Conservation (phyloP, 352 stramenopile species). For the Thraustotheca clavata region DNA sequence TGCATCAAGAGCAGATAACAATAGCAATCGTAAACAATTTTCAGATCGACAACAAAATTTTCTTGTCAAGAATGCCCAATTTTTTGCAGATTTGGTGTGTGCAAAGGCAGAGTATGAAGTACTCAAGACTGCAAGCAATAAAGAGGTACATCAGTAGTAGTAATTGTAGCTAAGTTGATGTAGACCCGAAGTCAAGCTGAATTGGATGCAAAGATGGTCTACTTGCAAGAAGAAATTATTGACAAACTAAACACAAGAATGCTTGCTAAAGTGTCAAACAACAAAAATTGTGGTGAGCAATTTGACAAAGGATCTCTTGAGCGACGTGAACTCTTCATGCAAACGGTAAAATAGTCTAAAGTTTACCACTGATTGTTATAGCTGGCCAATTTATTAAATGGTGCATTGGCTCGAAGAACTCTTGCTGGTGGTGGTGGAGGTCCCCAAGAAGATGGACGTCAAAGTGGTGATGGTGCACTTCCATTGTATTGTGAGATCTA, state of each 20-base stretch:
- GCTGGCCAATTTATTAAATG: constrained; percentile 63
- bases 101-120: constrained; percentile 67
- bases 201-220: constrained; percentile 42
- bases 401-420: constrained; percentile 65
- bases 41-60: constrained; percentile 76
- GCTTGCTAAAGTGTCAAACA: constrained; percentile 83
- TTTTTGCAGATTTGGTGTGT: constrained; percentile 68
- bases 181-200: background rate
- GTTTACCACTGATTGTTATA: background rate
- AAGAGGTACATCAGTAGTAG: constrained; percentile 26
- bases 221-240: constrained; percentile 42
- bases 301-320: constrained; percentile 77
- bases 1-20: constrained; percentile 9
- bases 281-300: constrained; percentile 84
- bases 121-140: constrained; percentile 62
- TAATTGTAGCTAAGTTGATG: constrained; percentile 17
- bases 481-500: background rate
- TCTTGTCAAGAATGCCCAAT: constrained; percentile 70
- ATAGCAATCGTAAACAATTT: constrained; percentile 45
- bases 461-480: constrained; percentile 1
- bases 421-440: constrained; percentile 24
- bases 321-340: constrained; percentile 66
- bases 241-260: constrained; percentile 73
- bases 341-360: constrained; percentile 29
- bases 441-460: constrained; percentile 25